Base-by-base conservation (phyloP, 306 rosid genomes). In the Comarum palustre region DNA sequence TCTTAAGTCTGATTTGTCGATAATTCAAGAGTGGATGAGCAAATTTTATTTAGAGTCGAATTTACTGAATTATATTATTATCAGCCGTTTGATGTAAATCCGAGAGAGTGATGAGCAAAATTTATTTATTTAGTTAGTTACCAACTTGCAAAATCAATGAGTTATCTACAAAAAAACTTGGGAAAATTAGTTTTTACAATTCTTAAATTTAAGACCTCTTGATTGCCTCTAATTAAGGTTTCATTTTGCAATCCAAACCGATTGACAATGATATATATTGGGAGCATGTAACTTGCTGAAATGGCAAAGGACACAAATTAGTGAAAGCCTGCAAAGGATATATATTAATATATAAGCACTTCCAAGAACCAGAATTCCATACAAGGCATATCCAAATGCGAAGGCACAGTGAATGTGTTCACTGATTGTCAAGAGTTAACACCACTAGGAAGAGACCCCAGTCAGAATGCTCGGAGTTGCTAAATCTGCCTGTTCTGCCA, bases 401-500 rank as follows among this genome's bases (percentile, higher is more conserved):
- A 61, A 61, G 43, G 43, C 15, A 61, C 11, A 19, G 25, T 61
- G 32, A 61, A 32, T 60, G n/a, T 60, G 66, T 60, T 15, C 9
- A 34, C 24, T 32, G 25, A 34, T 17, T 34, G 67, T 61, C 7
- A 61, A 61, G 67, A 17, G 45, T 59, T 59, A 59, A 29, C 43
- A 8, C 61, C 45, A 69, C 72, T 47, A 22, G 0, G 27, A 45
- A 29, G 16, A 66, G 64, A 19, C 31, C 27, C 51, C 32, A 34
- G 65, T 38, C 19, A 51, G 47, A 14, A 48, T 11, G 61, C 41
- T 70, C 62, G 25, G 50, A 52, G 24, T 70, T 52, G 47, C 75
- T 72, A 72, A 27, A 19, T 57, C 73, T 68, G 54, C 68, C 6
- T 67, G 29, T 42, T 59, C 36, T 46, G 66, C 73, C 73, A 66